Conservation (phyloP, 2,329 filamentous ascomycete species). For the Diaporthe amygdali region DNA sequence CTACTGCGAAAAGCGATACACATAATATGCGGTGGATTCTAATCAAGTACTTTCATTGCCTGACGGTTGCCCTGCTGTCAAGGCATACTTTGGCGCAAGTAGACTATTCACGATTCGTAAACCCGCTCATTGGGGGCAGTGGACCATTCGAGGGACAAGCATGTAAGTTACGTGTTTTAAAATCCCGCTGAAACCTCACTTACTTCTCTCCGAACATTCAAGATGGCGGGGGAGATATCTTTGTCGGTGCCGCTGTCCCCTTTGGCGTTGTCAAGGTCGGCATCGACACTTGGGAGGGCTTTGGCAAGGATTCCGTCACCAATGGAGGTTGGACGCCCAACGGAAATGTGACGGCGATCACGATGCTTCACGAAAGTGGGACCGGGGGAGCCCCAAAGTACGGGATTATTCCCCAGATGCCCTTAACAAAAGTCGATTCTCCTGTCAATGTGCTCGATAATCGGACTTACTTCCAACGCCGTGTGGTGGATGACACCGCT, state of each 20-base stretch:
- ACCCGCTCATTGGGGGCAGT: slow-evolving; percentile 55
- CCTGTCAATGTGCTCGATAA: slow-evolving; percentile 54
- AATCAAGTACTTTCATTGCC: neutral
- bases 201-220: neutral
- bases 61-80: neutral
- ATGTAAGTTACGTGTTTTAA: slow-evolving; percentile 26
- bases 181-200: neutral
- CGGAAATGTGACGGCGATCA: slow-evolving; percentile 54
- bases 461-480: slow-evolving; percentile 50
- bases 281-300: slow-evolving; percentile 41
- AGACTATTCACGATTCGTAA: slow-evolving; percentile 30
- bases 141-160: slow-evolving; percentile 48
- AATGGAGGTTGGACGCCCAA: slow-evolving; percentile 44
- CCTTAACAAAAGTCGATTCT: slow-evolving; percentile 44
- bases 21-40: neutral
- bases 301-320: slow-evolving; percentile 30
- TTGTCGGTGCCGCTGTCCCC: slow-evolving; percentile 47
- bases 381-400: slow-evolving; percentile 66
- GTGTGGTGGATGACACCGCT: slow-evolving; percentile 44
- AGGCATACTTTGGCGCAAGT: neutral
- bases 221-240: slow-evolving; percentile 48
- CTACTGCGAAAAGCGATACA: neutral
- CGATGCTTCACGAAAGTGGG: slow-evolving; percentile 60
- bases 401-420: slow-evolving; percentile 57
- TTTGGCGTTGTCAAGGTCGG: slow-evolving; percentile 52